Conservation (phyloP, 2,329 filamentous ascomycete species). For the Paradendryphiella salina region DNA sequence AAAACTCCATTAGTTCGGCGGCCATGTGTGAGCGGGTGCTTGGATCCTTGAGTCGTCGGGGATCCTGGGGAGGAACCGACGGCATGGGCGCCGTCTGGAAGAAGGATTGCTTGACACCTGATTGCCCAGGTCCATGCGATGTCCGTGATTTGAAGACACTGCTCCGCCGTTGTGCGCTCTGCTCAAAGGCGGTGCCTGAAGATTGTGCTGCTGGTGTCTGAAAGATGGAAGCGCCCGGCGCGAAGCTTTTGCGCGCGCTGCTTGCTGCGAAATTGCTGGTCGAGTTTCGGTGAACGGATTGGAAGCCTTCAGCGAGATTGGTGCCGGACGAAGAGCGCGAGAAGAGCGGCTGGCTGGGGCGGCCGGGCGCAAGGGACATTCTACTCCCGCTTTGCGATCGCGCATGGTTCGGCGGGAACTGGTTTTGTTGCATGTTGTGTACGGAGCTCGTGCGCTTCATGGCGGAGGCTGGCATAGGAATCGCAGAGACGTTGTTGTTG, state of each 20-base stretch:
- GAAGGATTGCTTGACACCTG: slow-evolving; percentile 80
- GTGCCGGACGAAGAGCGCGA: slow-evolving; percentile 80
- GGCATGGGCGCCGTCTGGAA: slow-evolving; percentile 84
- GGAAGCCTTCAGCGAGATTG: slow-evolving; percentile 79
- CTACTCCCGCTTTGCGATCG: slow-evolving; percentile 82
- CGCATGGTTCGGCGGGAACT: slow-evolving; percentile 63
- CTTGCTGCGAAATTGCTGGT: slow-evolving; percentile 66
- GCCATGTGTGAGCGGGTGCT: slow-evolving; percentile 80
- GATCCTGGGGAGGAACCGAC: slow-evolving; percentile 82
- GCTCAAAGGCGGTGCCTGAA: slow-evolving; percentile 56
- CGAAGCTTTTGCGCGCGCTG: slow-evolving; percentile 70
- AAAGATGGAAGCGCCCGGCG: slow-evolving; percentile 58
- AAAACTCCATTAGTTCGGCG: slow-evolving; percentile 87
- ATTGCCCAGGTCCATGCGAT: slow-evolving; percentile 70
- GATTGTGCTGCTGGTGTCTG: slow-evolving; percentile 51
- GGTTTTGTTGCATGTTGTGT: slow-evolving; percentile 62
- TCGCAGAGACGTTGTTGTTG: slow-evolving; percentile 73
- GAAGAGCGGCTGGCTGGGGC: slow-evolving; percentile 86
- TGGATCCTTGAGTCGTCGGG: slow-evolving; percentile 80
- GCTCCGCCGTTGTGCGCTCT: slow-evolving; percentile 68
- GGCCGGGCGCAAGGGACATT: slow-evolving; percentile 77
- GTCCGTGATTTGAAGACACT: slow-evolving; percentile 63
- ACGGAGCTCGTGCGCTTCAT: slow-evolving; percentile 90
- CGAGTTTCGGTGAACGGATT: slow-evolving; percentile 82
- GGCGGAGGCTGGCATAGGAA: slow-evolving; percentile 88